A percentile compares a stretch with the other conserved stretches of the same genome.
phyloP scores from a whole-genome alignment of 2,329 filamentous ascomycete genomes.

The Geosmithia morbida region DNA sequence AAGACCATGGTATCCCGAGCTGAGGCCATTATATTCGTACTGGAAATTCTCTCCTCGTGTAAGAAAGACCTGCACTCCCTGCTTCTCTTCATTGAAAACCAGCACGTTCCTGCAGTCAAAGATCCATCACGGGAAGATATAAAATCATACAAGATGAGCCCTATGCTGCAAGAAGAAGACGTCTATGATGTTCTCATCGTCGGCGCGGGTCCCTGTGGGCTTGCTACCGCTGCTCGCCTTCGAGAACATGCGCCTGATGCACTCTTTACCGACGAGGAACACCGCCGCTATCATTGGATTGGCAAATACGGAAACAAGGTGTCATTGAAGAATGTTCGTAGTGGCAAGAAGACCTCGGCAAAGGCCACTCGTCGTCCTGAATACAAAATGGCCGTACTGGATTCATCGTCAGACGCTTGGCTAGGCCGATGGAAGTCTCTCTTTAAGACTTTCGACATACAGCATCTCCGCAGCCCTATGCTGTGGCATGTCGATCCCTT shows the following conservation, averaged over 20 bases:
- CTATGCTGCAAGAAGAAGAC: constrained; percentile 11
- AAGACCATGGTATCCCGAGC: background rate
- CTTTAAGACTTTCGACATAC: constrained; percentile 55
- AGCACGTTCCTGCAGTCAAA: background rate
- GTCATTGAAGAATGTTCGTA: constrained; percentile 33
- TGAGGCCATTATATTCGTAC: background rate
- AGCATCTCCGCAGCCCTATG: constrained; percentile 63
- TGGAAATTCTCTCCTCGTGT: background rate
- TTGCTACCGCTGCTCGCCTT: constrained; percentile 59
- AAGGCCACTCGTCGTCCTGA: constrained; percentile 6
- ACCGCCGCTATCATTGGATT: constrained; percentile 70
- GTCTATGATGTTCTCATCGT: constrained; percentile 57
- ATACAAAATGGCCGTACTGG: constrained; percentile 46
- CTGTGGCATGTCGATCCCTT: constrained; percentile 70
- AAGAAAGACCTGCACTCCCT: background rate
- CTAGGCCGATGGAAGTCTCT: constrained; percentile 56
- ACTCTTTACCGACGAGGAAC: constrained; percentile 72
- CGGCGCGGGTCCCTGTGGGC: constrained; percentile 61
- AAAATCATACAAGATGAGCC: background rate
- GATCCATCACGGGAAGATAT: background rate
- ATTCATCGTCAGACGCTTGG: constrained; percentile 49
- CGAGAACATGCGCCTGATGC: constrained; percentile 61
- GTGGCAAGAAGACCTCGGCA: constrained; percentile 10
- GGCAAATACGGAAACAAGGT: constrained; percentile 47
- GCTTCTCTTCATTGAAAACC: background rate